Percentiles rank a stretch among this genome's conserved stretches.
phyloP scores from a whole-genome alignment of 495 filamentous ascomycete genomes.

The Neurospora sp. region DNA sequence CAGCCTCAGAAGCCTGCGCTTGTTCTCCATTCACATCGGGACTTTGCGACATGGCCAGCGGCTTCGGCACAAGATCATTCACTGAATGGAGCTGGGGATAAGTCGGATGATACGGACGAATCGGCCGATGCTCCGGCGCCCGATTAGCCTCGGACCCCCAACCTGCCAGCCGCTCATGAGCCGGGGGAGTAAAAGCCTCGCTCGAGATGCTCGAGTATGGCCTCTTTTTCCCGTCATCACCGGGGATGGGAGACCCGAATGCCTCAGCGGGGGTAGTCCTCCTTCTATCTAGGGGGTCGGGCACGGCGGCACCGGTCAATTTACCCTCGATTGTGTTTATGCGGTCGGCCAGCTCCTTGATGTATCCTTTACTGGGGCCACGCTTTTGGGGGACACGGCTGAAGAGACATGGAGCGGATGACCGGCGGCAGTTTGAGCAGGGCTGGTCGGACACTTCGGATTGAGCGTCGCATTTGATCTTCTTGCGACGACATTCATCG shows the following conservation, averaged over 20 bases:
- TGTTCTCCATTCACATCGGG: neutral
- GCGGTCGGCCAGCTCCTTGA: conserved; percentile 89
- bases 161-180: conserved; percentile 18
- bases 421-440: conserved; percentile 78
- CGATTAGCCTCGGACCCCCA: conserved; percentile 9
- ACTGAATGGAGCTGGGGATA: conserved; percentile 22
- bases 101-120: conserved; percentile 28
- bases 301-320: conserved; percentile 21
- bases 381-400: conserved; percentile 91
- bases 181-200: conserved; percentile 25
- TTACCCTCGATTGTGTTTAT: conserved; percentile 73
- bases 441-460: conserved; percentile 68
- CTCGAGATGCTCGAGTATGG: conserved; percentile 38
- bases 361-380: conserved; percentile 94
- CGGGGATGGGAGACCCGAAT: conserved; percentile 22
- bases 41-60: conserved; percentile 18
- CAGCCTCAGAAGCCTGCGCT: neutral
- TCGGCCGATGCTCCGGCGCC: conserved; percentile 28
- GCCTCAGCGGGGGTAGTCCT: conserved; percentile 29
- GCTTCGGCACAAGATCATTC: conserved; percentile 28
- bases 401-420: conserved; percentile 71
- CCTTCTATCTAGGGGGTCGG: conserved; percentile 11
- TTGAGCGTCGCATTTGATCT: conserved; percentile 89
- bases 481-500: conserved; percentile 91
- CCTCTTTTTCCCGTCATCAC: conserved; percentile 32